A percentile compares a stretch with the other conserved stretches of the same genome.
These are phyloP conservation scores for Debaryomyces psychrophilus DNA, from an alignment of 1,139 yeast species.

Conservation along the genomic window DNA sequence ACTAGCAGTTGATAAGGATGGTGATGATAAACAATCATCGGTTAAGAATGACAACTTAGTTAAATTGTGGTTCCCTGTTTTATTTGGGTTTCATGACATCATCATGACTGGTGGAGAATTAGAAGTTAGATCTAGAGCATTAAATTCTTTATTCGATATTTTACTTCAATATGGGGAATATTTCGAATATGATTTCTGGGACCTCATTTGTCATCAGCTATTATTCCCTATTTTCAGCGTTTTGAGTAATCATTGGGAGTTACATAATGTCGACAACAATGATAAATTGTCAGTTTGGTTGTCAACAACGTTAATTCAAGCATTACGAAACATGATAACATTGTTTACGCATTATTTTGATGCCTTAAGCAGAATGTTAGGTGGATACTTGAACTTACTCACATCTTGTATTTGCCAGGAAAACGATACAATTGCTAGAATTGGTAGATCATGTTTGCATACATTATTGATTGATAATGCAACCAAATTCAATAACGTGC, in stretches of 20 bases:
- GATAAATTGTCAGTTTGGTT: slow-evolving; percentile 95
- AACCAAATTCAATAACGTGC: slow-evolving; percentile 57
- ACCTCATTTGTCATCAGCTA: slow-evolving; percentile 70
- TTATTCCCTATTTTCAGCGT: slow-evolving; percentile 90
- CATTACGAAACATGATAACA: slow-evolving; percentile 84
- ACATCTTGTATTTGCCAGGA: slow-evolving; percentile 94
- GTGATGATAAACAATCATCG: slow-evolving; percentile 13
- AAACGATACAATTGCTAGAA: slow-evolving; percentile 92
- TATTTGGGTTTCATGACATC: slow-evolving; percentile 81
- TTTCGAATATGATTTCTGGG: slow-evolving; percentile 82
- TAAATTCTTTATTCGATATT: slow-evolving; percentile 79
- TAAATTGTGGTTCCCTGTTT: slow-evolving; percentile 77
- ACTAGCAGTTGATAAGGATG: slow-evolving; percentile 15
- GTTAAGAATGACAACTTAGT: slow-evolving; percentile 41
- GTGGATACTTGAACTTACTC: slow-evolving; percentile 74
- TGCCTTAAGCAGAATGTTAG: slow-evolving; percentile 69
- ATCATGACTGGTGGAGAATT: slow-evolving; percentile 93
- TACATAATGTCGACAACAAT: slow-evolving; percentile 53
- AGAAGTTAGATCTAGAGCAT: slow-evolving; percentile 90
- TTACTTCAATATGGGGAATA: slow-evolving; percentile 77
- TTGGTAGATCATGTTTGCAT: slow-evolving; percentile 87
- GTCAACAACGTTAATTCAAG: slow-evolving; percentile 94
- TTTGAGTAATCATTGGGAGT: slow-evolving; percentile 75
- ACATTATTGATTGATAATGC: slow-evolving; percentile 77
- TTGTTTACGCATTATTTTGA: slow-evolving; percentile 81